phyloP scores from a whole-genome alignment of 805 yeast genomes.

The Metschnikowia aberdeeniae region DNA sequence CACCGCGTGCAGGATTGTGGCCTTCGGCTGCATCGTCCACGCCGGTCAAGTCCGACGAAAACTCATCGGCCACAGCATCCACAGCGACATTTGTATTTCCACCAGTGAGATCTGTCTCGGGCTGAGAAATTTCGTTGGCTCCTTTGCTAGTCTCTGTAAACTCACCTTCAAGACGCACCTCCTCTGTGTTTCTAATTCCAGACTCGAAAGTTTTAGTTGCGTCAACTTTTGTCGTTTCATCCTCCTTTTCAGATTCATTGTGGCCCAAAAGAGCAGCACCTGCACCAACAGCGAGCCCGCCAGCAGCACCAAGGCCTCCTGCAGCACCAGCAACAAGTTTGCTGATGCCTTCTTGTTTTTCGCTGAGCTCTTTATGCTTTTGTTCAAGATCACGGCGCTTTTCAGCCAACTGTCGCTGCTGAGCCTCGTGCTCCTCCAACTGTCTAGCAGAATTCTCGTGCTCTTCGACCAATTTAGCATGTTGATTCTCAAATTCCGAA shows the following conservation, averaged over 20 bases:
- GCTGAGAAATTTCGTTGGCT: neutral
- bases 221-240: too few species aligned
- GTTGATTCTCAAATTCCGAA: conserved; percentile 22
- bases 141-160: conserved; percentile 1
- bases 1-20: conserved; percentile 8
- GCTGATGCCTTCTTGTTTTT: neutral
- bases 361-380: conserved; percentile 7
- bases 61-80: conserved; percentile 6
- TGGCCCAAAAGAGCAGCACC: neutral
- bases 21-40: conserved; percentile 9
- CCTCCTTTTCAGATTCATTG: too few species aligned
- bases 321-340: conserved; percentile 4
- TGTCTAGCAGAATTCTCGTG: conserved; percentile 3
- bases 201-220: neutral
- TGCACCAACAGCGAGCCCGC: conserved; percentile 1
- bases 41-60: conserved; percentile 24
- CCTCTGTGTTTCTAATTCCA: neutral
- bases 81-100: neutral
- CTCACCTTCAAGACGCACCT: neutral
- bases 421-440: conserved; percentile 4
- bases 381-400: conserved; percentile 2
- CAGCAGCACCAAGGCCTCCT: conserved; percentile 7
- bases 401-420: conserved; percentile 8
- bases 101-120: neutral
- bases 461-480: conserved; percentile 14